A percentile compares a stretch with the other conserved stretches of the same genome.
These are phyloP conservation scores for Mallotus japonicus DNA, from an alignment of 441 rosid species.

Conservation along the genomic window DNA sequence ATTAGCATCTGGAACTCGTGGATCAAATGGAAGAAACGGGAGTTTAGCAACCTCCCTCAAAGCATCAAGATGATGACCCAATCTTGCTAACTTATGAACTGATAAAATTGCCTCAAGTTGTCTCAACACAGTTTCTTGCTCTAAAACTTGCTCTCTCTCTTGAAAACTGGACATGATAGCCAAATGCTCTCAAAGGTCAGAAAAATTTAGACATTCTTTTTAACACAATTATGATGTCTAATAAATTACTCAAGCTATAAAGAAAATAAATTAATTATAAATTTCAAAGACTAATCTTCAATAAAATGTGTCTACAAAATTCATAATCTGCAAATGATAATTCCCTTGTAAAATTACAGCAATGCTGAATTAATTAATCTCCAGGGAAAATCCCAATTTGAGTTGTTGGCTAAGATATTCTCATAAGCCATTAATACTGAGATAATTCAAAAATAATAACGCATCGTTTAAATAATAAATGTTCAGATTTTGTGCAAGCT, in stretches of 20 bases:
- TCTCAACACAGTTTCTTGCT: conserved; percentile 87
- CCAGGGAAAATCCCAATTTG: background rate
- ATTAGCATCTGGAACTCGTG: conserved; percentile 59
- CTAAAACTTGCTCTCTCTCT: conserved; percentile 78
- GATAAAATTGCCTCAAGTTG: conserved; percentile 92
- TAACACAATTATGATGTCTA: background rate
- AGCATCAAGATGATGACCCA: conserved; percentile 72
- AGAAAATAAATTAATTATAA: background rate
- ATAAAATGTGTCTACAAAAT: background rate
- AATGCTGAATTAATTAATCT: background rate
- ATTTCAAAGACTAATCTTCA: background rate
- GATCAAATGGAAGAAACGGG: conserved; percentile 86
- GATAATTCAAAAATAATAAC: background rate
- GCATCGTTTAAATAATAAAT: background rate
- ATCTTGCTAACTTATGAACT: conserved; percentile 62
- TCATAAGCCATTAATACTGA: background rate
- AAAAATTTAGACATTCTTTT: background rate
- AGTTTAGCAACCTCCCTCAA: conserved; percentile 87
- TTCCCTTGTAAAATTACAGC: background rate
- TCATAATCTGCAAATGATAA: background rate
- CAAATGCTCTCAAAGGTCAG: conserved; percentile 8
- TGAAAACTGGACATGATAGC: conserved; percentile 48
- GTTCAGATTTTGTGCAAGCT: background rate
- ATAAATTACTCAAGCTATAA: background rate
- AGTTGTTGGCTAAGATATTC: background rate